Evolutionary conservation across 129 eudicot genomes (phyloP), one percentile per base, ranked within the genome.

Genomic region (Tagetes erecta): DNA sequence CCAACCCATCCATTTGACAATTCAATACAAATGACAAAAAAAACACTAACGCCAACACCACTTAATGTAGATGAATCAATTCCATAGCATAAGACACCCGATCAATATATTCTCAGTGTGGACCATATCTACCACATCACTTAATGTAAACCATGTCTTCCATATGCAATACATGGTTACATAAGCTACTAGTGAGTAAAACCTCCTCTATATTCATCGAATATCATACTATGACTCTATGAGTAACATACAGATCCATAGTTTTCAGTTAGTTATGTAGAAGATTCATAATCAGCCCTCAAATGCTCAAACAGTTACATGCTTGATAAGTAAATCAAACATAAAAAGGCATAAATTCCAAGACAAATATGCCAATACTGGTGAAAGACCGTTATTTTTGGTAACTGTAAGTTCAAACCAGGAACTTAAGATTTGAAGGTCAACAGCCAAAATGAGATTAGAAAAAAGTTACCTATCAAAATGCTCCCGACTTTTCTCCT

Each of bases 401-500:
- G 64, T 51, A 8, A 4, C 60, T 45, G 33, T 41, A 44, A 7
- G 13, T n/a, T 14, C 37, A 35, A 72, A 4, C 5, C 55, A 66
- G 38, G 10, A 56, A 40, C 45, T 20, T 35, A 44, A 42, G 40
- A 45, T 56, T 66, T 37, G 41, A 39, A 36, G 64, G 64, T 13
- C 12, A 36, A 2, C 36, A 41, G 49, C 39, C 47, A 70, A 35
- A 27, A 10, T 53, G 35, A 56, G 70, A 68, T 39, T 39, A 60
- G 27, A 10, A 49, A 30, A 80, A 75, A 67, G 45, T 58, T 91
- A 88, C 98, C 92, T 92, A 67, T 87, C 87, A 68, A 92, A 92
- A 73, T 92, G 85, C 8, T 91, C 85, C 77, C 73, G 95, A 78
- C 90, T 89, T 67, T 89, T 95, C 53, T 78, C 86, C 80, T 90